phyloP scores from a whole-genome alignment of 2,329 filamentous ascomycete genomes.

The Colletotrichum siamense region DNA sequence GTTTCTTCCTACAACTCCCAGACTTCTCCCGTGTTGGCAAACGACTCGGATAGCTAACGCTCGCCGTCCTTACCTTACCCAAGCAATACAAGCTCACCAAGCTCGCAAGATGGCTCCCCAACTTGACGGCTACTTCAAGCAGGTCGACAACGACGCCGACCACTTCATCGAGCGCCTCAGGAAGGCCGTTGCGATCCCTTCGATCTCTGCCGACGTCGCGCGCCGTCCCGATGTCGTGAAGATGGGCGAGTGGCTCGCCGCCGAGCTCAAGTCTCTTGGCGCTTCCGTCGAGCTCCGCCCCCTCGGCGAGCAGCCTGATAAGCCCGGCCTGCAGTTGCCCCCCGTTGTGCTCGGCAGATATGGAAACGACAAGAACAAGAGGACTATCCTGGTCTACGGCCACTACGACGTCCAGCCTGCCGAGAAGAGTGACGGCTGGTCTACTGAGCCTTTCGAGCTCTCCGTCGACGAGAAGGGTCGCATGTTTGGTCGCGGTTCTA shows the following conservation, averaged over 20 bases:
- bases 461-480: constrained; percentile 87
- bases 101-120: constrained; percentile 82
- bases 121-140: constrained; percentile 90
- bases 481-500: constrained; percentile 96
- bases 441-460: constrained; percentile 90
- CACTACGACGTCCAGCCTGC: constrained; percentile 99
- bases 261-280: constrained; percentile 82
- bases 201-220: constrained; percentile 89
- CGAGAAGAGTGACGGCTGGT: constrained; percentile 92
- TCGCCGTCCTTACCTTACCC: constrained; percentile 54
- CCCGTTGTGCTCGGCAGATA: constrained; percentile 93
- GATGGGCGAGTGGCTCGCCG: constrained; percentile 92
- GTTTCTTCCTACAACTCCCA: constrained; percentile 14
- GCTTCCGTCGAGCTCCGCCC: constrained; percentile 86
- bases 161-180: constrained; percentile 89
- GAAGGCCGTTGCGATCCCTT: constrained; percentile 94
- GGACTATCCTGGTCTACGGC: constrained; percentile 94
- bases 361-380: constrained; percentile 89
- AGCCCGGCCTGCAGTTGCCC: constrained; percentile 88
- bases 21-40: constrained; percentile 15
- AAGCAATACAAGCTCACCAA: constrained; percentile 62
- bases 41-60: constrained; percentile 1
- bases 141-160: constrained; percentile 81
- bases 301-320: constrained; percentile 90
- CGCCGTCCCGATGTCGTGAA: constrained; percentile 90